These are phyloP conservation scores for Reutealis trisperma DNA, from an alignment of 345 rosid genomes.

Conservation along the genomic window DNA sequence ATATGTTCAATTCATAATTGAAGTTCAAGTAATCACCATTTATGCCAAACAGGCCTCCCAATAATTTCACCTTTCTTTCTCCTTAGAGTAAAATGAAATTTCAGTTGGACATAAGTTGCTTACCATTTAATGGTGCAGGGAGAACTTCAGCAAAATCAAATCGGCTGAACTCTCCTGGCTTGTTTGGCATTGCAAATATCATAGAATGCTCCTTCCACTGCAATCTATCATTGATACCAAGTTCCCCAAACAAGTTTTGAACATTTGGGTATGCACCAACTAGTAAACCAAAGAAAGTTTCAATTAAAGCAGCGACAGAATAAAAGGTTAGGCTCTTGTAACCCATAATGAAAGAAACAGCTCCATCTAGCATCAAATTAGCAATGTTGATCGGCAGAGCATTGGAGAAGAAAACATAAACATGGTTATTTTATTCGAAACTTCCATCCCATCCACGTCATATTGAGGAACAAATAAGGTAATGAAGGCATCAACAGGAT, in stretches of 20 bases:
- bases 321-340: conserved; percentile 4
- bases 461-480: background rate
- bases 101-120: conserved; percentile 16
- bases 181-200: conserved; percentile 98
- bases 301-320: conserved; percentile 8
- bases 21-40: no score
- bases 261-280: conserved; percentile 96
- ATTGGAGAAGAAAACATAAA: background rate
- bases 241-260: conserved; percentile 91
- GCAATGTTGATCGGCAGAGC: background rate
- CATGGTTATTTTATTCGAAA: background rate
- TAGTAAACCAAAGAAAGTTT: conserved; percentile 38
- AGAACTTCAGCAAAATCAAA: conserved; percentile 90
- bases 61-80: background rate
- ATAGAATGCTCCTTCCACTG: conserved; percentile 99
- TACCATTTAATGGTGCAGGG: conserved; percentile 91
- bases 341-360: background rate
- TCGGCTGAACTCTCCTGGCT: conserved; percentile 92
- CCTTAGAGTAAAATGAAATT: background rate
- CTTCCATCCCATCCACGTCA: conserved; percentile 5
- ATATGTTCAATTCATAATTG: background rate
- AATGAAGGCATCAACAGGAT: background rate
- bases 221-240: conserved; percentile 82
- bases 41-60: background rate
- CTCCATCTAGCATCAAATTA: conserved; percentile 3